Conservation (phyloP, 1,284 basidiomycete genomes). For the Cutaneotrichosporon sp. region DNA sequence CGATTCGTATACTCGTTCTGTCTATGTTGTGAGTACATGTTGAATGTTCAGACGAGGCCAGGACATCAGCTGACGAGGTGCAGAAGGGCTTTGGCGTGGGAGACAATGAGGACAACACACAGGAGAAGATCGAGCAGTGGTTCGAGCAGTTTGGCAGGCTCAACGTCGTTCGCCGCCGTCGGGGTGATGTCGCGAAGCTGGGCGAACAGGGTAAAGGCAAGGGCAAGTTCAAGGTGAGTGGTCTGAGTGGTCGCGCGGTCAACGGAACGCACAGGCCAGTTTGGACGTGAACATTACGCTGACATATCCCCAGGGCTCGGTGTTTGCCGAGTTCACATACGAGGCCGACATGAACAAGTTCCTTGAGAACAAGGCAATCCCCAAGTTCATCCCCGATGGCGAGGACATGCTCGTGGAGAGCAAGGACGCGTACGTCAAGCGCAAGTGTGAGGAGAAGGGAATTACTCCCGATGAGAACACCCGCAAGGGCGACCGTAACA, state of each 20-base stretch:
- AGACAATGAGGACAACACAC: constrained; percentile 59
- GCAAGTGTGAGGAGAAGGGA: constrained; percentile 97
- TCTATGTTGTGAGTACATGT: constrained; percentile 72
- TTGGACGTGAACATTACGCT: not conserved
- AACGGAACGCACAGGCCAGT: constrained; percentile 7
- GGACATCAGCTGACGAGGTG: too few relatives aligned
- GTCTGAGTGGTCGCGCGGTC: too few relatives aligned
- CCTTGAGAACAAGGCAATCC: constrained; percentile 71
- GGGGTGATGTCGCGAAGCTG: constrained; percentile 55
- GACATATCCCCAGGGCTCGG: constrained; percentile 63
- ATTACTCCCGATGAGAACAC: constrained; percentile 53
- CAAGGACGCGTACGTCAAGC: constrained; percentile 89
- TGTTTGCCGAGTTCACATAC: constrained; percentile 85
- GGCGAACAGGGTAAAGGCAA: constrained; percentile 63
- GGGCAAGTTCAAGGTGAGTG: constrained; percentile 67
- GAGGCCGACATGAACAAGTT: constrained; percentile 68
- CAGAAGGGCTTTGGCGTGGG: constrained; percentile 83
- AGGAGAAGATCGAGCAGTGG: constrained; percentile 73
- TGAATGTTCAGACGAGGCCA: too few relatives aligned
- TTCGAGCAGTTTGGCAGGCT: constrained; percentile 77
- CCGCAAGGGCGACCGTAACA: constrained; percentile 48
- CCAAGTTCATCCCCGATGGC: constrained; percentile 62
- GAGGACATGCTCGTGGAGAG: constrained; percentile 74
- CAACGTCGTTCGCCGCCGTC: constrained; percentile 75
- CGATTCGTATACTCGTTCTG: constrained; percentile 66